Evolutionary conservation across 805 yeast genomes (phyloP), one percentile per base, ranked within the genome.

Genomic region (Ogataea kodamae): DNA sequence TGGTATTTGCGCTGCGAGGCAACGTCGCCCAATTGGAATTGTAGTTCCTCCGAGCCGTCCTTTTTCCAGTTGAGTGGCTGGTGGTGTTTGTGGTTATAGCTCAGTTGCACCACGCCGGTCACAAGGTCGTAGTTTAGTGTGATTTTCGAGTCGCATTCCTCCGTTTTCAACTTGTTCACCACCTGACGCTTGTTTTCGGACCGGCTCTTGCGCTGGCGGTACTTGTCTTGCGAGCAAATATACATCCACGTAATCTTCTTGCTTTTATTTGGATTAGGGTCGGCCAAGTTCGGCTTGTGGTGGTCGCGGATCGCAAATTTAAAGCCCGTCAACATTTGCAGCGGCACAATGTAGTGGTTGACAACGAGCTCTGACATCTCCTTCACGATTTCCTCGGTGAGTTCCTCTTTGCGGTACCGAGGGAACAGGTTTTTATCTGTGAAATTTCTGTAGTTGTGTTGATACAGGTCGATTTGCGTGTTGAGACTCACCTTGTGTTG

Each of bases 261-360:
- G 6, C 64, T 50, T 38, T 60, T 62, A 22, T 61, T 52, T 5
- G 68, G 67, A 21, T 65, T 66, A 4, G 47, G 37, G 26, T 55
- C 58, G 6, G 40, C 29, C 17, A 57, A 29, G 15, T 49, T 42
- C 10, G 60, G 57, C 45, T 66, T 64, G 42, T 68, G 73, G 41
- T 59, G 66, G 40, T 68, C 73, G 31, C 73, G 52, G 9, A 66
- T 63, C 0, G 70, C 68, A 39, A 67, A 67, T 32, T 62, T 56
- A 39, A 58, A 68, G 2, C 72, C 72, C 0, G 73, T 65, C 2
- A 53, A 42, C 4, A 46, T 48, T 54, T 66, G 68, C 21, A 68
- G 36, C 5, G 73, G 72, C n/a, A 50, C 44, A 13, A 68, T 55
- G 35, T 64, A 68, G 8, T 52, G 44, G 18, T 54, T 55, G 5